A percentile compares a stretch with the other conserved stretches of the same genome.
Evolutionary conservation across 2,329 filamentous ascomycete genomes (phyloP).

Genomic region (Cordyceps cateniannulata): DNA sequence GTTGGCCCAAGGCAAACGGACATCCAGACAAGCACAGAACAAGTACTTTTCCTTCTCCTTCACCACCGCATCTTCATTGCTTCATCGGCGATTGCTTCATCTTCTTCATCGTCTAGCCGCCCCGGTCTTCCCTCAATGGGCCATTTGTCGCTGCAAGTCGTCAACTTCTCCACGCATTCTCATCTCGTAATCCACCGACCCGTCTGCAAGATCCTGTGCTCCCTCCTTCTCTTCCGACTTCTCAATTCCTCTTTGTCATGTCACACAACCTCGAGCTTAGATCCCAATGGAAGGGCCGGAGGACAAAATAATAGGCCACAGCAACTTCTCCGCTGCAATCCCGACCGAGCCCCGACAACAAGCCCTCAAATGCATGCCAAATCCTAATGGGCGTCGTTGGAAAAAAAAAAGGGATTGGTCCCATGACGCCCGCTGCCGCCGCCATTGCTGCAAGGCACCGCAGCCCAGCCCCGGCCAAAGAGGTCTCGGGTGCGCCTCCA

Average conservation of each 20-base stretch:
- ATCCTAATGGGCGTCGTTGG: neutral
- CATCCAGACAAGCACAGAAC: neutral
- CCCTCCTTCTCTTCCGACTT: neutral
- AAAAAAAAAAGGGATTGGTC: neutral
- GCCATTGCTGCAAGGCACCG: constrained; percentile 5
- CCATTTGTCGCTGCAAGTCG: neutral
- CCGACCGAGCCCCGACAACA: neutral
- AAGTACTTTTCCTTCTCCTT: neutral
- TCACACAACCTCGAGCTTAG: neutral
- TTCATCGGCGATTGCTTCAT: neutral
- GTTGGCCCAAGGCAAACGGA: neutral
- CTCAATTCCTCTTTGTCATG: neutral
- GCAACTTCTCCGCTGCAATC: neutral
- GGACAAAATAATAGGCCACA: no score
- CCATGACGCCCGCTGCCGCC: neutral
- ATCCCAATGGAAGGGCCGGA: neutral
- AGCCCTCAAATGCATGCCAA: neutral
- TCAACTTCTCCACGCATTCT: neutral
- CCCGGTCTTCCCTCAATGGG: neutral
- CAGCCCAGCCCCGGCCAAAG: neutral
- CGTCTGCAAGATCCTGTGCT: neutral
- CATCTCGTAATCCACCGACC: constrained; percentile 7
- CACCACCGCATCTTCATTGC: neutral
- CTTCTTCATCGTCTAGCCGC: neutral
- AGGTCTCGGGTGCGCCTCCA: neutral